A percentile compares a stretch with the other conserved stretches of the same genome.
Conservation (phyloP, 1,284 basidiomycete species). For the Agroathelia rolfsii region DNA sequence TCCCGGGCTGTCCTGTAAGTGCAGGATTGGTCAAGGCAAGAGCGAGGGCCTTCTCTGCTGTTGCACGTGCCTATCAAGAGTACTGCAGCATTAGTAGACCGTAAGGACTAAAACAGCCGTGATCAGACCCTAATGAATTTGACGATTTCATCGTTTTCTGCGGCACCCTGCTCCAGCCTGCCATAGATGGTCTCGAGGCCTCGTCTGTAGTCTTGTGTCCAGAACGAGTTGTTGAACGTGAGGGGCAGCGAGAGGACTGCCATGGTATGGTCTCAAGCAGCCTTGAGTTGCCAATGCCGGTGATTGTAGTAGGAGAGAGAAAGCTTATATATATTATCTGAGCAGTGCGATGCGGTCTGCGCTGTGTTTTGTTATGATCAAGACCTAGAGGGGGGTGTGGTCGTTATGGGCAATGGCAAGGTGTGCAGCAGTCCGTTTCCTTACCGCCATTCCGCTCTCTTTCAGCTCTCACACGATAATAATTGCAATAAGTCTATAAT, state of each 20-base stretch:
- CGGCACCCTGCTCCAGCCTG: constrained; percentile 71
- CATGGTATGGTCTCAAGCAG: too few relatives aligned
- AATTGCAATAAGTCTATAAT: too few relatives aligned
- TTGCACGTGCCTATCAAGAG: constrained; percentile 46
- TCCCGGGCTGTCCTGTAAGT: constrained; percentile 39
- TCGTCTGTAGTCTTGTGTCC: constrained; percentile 79
- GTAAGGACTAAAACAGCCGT: background rate
- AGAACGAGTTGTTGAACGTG: constrained; percentile 84
- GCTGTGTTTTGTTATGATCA: too few relatives aligned
- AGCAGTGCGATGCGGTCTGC: too few relatives aligned
- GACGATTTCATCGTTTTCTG: constrained; percentile 75
- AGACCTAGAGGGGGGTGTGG: too few relatives aligned
- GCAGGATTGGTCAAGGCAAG: constrained; percentile 43
- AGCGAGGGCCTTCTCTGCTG: constrained; percentile 53
- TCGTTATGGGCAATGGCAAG: too few relatives aligned
- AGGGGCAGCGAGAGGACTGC: constrained; percentile 79
- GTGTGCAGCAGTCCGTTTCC: too few relatives aligned
- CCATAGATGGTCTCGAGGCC: constrained; percentile 71
- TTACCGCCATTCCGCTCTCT: too few relatives aligned
- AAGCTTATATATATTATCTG: too few relatives aligned
- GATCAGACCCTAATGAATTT: constrained; percentile 67
- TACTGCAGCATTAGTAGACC: constrained; percentile 5
- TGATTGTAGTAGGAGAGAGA: too few relatives aligned
- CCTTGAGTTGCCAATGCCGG: too few relatives aligned
- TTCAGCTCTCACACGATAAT: too few relatives aligned